phyloP scores from a whole-genome alignment of 2,329 filamentous ascomycete genomes.

The Chaetothyriales sp. region DNA sequence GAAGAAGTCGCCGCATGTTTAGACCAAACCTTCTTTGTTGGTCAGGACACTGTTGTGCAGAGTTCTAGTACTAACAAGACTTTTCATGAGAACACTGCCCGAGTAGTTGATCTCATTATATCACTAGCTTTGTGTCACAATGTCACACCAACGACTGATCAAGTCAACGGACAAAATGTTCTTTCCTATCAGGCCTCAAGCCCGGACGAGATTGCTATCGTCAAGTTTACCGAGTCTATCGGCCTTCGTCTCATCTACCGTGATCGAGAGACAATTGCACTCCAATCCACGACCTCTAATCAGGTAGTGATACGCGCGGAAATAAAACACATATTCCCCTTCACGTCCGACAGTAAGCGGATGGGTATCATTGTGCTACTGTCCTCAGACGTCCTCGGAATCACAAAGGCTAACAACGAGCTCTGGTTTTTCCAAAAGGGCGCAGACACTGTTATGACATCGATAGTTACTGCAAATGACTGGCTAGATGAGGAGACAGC shows the following conservation, averaged over 20 bases:
- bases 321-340: conserved; percentile 89
- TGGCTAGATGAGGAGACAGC: conserved; percentile 98
- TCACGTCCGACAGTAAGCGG: conserved; percentile 92
- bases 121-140: conserved; percentile 92
- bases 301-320: conserved; percentile 65
- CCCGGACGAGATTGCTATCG: conserved; percentile 95
- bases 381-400: conserved; percentile 40
- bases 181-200: conserved; percentile 94
- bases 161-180: conserved; percentile 58
- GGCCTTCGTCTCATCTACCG: conserved; percentile 71
- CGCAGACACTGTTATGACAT: conserved; percentile 94
- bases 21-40: conserved; percentile 53
- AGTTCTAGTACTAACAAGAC: conserved; percentile 5
- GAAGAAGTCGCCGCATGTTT: conserved; percentile 85
- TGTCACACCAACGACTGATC: conserved; percentile 79
- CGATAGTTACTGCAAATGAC: conserved; percentile 87
- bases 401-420: conserved; percentile 39
- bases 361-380: conserved; percentile 97
- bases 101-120: conserved; percentile 83
- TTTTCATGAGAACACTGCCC: conserved; percentile 78
- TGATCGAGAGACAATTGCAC: conserved; percentile 69
- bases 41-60: too few species aligned
- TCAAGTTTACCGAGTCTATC: conserved; percentile 85
- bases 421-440: conserved; percentile 99
- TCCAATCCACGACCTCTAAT: conserved; percentile 61